phyloP scores from a whole-genome alignment of 176 grass and related monocot species.

The Miscanthus lutarioriparius region DNA sequence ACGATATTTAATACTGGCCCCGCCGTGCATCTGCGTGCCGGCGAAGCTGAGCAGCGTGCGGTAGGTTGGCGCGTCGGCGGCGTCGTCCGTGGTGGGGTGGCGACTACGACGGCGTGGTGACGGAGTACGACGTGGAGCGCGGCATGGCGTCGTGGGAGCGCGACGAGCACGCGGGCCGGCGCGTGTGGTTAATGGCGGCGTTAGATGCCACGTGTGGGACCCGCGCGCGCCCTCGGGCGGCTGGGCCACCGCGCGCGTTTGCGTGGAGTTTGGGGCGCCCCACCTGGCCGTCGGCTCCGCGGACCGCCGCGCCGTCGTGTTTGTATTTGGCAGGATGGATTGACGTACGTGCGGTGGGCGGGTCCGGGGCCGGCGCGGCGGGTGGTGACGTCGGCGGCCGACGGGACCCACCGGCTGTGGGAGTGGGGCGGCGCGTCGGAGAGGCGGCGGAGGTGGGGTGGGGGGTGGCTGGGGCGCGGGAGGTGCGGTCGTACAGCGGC shows the following conservation, averaged over 20 bases:
- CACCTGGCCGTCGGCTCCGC: constrained; percentile 72
- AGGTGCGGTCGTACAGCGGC: constrained; percentile 75
- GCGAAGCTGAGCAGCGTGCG: constrained; percentile 97
- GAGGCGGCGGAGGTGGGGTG: background rate
- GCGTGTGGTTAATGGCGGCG: too few species aligned
- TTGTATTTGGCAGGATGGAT: too few species aligned
- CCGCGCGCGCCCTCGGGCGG: constrained; percentile 23
- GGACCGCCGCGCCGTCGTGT: constrained; percentile 65
- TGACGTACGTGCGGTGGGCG: constrained; percentile 81
- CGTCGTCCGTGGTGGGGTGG: constrained; percentile 48
- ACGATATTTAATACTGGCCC: too few species aligned
- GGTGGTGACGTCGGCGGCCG: constrained; percentile 74
- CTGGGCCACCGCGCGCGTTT: constrained; percentile 54
- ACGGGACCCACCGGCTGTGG: constrained; percentile 82
- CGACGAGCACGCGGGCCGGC: constrained; percentile 80
- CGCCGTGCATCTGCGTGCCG: constrained; percentile 75
- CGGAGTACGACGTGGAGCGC: constrained; percentile 82
- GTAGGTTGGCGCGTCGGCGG: too few species aligned
- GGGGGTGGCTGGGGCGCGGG: background rate
- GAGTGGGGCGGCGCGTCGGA: constrained; percentile 16
- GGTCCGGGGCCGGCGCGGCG: constrained; percentile 10
- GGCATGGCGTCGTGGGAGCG: constrained; percentile 61
- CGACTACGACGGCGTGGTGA: constrained; percentile 96
- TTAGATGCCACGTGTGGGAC: constrained; percentile 92
- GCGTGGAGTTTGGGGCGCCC: constrained; percentile 72